phyloP scores from a whole-genome alignment of 2,329 filamentous ascomycete genomes.

The Epichloe amarillans region DNA sequence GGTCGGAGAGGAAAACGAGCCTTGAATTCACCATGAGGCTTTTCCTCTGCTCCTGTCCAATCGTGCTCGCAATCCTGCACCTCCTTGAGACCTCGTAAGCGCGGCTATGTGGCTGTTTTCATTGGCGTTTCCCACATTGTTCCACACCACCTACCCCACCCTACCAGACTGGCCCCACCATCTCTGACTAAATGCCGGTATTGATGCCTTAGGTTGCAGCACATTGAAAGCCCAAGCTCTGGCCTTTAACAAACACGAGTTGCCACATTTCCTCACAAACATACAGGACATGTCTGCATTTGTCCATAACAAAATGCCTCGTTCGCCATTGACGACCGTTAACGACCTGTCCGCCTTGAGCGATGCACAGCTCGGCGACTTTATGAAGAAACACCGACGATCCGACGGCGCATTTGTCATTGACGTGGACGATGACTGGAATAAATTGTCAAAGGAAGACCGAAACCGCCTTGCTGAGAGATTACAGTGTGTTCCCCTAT shows the following conservation, averaged over 20 bases:
- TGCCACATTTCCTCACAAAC: background rate
- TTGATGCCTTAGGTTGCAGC: no score
- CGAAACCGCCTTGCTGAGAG: constrained; percentile 8
- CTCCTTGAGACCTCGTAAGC: background rate
- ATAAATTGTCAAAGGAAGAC: constrained; percentile 7
- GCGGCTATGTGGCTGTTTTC: no score
- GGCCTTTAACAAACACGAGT: no score
- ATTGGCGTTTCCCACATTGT: no score
- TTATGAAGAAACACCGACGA: constrained; percentile 9
- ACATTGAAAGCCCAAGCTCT: no score
- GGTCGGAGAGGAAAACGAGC: background rate
- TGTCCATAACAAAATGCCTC: background rate
- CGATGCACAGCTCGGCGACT: constrained; percentile 9
- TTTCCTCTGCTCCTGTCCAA: background rate
- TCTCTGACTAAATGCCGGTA: no score
- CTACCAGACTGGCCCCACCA: no score
- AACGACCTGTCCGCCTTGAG: constrained; percentile 6
- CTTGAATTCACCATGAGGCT: no score
- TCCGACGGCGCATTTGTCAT: constrained; percentile 8
- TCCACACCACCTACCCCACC: no score
- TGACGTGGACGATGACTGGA: constrained; percentile 7
- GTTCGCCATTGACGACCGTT: background rate
- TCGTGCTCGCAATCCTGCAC: background rate
- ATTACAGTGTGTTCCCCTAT: constrained; percentile 6
- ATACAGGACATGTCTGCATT: background rate